These are phyloP conservation scores for Metschnikowia kofuensis DNA, from an alignment of 805 yeast species.

Conservation along the genomic window DNA sequence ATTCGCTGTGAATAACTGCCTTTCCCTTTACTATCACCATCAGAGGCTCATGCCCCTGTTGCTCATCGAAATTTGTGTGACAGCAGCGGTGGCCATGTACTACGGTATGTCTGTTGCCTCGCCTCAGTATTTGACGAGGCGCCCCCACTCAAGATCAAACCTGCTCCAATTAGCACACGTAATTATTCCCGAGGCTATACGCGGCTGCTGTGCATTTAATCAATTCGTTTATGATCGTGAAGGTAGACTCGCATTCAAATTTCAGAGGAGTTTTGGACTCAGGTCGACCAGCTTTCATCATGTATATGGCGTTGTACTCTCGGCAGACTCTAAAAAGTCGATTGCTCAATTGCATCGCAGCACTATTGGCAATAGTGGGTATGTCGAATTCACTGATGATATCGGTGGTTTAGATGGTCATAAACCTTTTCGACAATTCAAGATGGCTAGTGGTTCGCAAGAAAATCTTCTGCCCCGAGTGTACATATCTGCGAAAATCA, in stretches of 20 bases:
- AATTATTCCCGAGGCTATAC: not conserved
- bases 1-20: too few species aligned
- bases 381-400: conserved; percentile 7
- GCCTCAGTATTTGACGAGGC: not conserved
- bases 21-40: too few species aligned
- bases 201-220: not conserved
- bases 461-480: not conserved
- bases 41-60: not conserved
- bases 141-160: not conserved
- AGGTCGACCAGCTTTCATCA: conserved; percentile 7
- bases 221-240: not conserved
- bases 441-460: not conserved
- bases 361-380: conserved; percentile 22
- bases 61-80: not conserved
- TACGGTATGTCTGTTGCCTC: not conserved
- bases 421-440: not conserved
- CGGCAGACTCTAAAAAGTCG: not conserved
- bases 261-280: not conserved
- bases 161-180: not conserved
- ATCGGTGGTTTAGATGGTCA: not conserved
- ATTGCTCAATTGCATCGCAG: conserved; percentile 6
- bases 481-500: conserved; percentile 11
- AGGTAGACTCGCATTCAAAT: conserved; percentile 1
- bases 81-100: not conserved
- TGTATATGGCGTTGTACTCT: conserved; percentile 3